Conservation (phyloP, 495 filamentous ascomycete species). For the Penicillium egyptiacum region DNA sequence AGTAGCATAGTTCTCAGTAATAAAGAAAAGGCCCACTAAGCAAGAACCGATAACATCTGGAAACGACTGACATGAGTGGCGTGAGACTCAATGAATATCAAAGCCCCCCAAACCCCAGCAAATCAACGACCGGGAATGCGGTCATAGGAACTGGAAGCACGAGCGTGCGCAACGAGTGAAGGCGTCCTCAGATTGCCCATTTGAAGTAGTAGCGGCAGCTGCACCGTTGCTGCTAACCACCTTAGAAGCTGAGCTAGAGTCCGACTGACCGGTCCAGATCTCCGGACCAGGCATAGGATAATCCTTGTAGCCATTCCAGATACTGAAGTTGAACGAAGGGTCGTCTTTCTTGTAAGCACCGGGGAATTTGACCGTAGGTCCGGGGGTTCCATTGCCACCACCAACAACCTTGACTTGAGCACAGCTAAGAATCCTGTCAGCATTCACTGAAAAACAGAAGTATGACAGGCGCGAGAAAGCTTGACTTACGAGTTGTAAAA, state of each 20-base stretch:
- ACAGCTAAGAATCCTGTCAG: slow-evolving; percentile 29
- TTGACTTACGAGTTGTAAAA: background rate
- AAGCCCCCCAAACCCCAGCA: background rate
- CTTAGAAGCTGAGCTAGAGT: background rate
- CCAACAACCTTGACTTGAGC: slow-evolving; percentile 57
- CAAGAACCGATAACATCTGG: too few species aligned
- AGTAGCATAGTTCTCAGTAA: too few species aligned
- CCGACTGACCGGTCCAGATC: background rate
- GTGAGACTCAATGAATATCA: too few species aligned
- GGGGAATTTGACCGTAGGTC: slow-evolving; percentile 47
- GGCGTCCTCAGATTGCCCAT: background rate
- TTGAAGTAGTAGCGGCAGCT: background rate
- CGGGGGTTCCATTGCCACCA: slow-evolving; percentile 49
- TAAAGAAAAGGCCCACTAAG: too few species aligned
- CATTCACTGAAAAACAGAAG: background rate
- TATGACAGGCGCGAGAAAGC: background rate
- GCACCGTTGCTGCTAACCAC: background rate
- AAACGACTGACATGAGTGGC: too few species aligned
- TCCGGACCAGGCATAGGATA: background rate
- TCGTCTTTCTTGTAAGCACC: slow-evolving; percentile 43
- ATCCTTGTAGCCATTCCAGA: background rate
- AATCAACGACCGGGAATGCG: background rate
- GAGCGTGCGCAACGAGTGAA: background rate
- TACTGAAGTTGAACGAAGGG: background rate
- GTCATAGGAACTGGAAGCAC: background rate